These are phyloP conservation scores for Pisolithus microcarpus DNA, from an alignment of 768 basidiomycete genomes.

Conservation along the genomic window DNA sequence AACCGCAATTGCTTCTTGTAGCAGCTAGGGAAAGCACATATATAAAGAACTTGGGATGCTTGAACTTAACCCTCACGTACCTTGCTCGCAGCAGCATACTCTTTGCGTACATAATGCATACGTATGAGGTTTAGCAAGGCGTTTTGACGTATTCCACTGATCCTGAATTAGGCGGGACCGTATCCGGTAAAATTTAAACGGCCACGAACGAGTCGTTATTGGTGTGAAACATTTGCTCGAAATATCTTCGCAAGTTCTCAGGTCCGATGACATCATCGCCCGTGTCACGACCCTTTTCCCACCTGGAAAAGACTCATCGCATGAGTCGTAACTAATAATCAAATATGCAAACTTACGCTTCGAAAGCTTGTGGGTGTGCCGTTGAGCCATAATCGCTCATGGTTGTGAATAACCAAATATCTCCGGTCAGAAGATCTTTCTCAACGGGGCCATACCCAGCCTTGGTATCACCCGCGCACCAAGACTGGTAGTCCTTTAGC, in stretches of 20 bases:
- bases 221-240: conserved; percentile 81
- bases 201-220: conserved; percentile 67
- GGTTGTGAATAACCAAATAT: conserved; percentile 52
- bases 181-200: background rate
- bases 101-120: conserved; percentile 67
- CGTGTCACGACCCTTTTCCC: conserved; percentile 54
- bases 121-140: conserved; percentile 71
- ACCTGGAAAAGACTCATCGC: conserved; percentile 35
- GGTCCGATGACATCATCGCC: conserved; percentile 66
- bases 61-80: conserved; percentile 27
- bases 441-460: conserved; percentile 43
- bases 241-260: conserved; percentile 70
- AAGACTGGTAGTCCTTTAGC: conserved; percentile 57
- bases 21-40: conserved; percentile 37
- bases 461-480: conserved; percentile 44
- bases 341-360: conserved; percentile 38
- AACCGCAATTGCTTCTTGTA: conserved; percentile 73
- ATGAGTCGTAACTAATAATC: background rate
- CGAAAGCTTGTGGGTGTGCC: conserved; percentile 55
- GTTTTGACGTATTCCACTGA: conserved; percentile 72
- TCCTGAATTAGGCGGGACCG: conserved; percentile 2
- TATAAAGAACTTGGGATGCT: conserved; percentile 1
- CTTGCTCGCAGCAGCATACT: conserved; percentile 62
- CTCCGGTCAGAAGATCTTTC: conserved; percentile 47
- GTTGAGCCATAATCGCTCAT: conserved; percentile 58